Evolutionary conservation across 2,329 filamentous ascomycete genomes (phyloP).

Genomic region (Epicoccum nigrum): DNA sequence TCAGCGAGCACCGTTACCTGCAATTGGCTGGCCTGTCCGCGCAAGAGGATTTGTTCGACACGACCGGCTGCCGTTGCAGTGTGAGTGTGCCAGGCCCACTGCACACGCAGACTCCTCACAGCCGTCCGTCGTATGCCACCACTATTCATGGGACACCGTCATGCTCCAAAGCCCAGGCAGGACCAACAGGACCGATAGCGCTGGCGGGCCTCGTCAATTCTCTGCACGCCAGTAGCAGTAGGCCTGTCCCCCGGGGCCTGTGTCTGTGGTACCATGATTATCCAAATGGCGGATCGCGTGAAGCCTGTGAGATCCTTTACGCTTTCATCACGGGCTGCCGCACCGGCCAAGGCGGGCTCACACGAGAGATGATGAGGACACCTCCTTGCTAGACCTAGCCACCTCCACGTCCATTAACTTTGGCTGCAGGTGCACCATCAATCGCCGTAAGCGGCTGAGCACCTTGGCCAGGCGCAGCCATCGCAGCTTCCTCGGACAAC

Average conservation of each 20-base stretch:
- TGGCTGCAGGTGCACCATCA: slow-evolving; percentile 2
- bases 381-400: slow-evolving; percentile 13
- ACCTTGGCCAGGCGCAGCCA: slow-evolving; percentile 24
- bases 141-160: slow-evolving; percentile 17
- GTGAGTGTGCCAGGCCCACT: slow-evolving; percentile 14
- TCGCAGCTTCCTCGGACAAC: slow-evolving; percentile 12
- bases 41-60: slow-evolving; percentile 7
- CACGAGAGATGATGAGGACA: slow-evolving; percentile 25
- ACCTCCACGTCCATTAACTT: slow-evolving; percentile 13
- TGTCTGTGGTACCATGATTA: slow-evolving; percentile 16
- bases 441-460: slow-evolving; percentile 29
- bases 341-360: slow-evolving; percentile 34
- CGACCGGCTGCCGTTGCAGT: slow-evolving; percentile 8
- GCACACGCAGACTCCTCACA: slow-evolving; percentile 10
- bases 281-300: not conserved
- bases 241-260: slow-evolving; percentile 12
- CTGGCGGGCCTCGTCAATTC: slow-evolving; percentile 29
- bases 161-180: slow-evolving; percentile 21
- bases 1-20: slow-evolving; percentile 6
- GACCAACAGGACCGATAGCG: slow-evolving; percentile 32
- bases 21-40: slow-evolving; percentile 6
- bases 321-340: slow-evolving; percentile 29
- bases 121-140: slow-evolving; percentile 13
- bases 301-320: slow-evolving; percentile 22
- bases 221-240: slow-evolving; percentile 23